phyloP scores from a whole-genome alignment of 2,329 filamentous ascomycete genomes.

The Graphilbum ipis-grandicollis region DNA sequence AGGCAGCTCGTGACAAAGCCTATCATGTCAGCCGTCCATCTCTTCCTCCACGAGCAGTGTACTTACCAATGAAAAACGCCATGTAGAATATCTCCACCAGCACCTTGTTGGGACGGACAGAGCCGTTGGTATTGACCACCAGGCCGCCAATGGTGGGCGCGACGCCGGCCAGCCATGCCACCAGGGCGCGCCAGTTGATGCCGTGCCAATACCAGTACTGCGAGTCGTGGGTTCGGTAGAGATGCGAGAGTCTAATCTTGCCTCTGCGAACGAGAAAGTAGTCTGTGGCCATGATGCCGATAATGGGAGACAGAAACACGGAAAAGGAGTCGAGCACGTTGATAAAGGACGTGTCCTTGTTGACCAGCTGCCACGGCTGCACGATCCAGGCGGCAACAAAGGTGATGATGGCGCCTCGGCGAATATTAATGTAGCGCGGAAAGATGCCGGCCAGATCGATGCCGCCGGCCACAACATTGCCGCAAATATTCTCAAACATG shows the following conservation, averaged over 20 bases:
- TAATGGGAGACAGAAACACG: slow-evolving; percentile 11
- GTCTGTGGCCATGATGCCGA: slow-evolving; percentile 17
- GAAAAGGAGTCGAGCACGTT: slow-evolving; percentile 8
- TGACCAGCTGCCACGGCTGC: slow-evolving; percentile 10
- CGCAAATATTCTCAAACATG: slow-evolving; percentile 9
- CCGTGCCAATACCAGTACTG: slow-evolving; percentile 19
- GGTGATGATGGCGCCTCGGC: slow-evolving; percentile 13
- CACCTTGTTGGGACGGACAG: neutral
- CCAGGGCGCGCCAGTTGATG: slow-evolving; percentile 9
- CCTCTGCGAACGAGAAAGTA: slow-evolving; percentile 21
- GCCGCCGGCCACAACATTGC: slow-evolving; percentile 19
- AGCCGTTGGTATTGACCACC: neutral
- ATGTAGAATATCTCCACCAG: slow-evolving; percentile 23
- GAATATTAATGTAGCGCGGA: slow-evolving; percentile 18
- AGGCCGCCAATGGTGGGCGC: neutral
- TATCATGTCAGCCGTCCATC: too few species aligned
- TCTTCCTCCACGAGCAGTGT: too few species aligned
- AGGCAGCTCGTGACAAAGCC: slow-evolving; percentile 2
- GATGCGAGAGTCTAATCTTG: slow-evolving; percentile 16
- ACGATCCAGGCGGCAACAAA: slow-evolving; percentile 12
- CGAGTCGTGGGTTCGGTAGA: slow-evolving; percentile 16
- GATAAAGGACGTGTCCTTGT: slow-evolving; percentile 7
- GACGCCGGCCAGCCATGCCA: neutral
- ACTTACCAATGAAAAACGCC: slow-evolving; percentile 24
- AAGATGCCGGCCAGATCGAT: slow-evolving; percentile 17